phyloP scores from a whole-genome alignment of 129 eudicot genomes.

The Tagetes erecta region DNA sequence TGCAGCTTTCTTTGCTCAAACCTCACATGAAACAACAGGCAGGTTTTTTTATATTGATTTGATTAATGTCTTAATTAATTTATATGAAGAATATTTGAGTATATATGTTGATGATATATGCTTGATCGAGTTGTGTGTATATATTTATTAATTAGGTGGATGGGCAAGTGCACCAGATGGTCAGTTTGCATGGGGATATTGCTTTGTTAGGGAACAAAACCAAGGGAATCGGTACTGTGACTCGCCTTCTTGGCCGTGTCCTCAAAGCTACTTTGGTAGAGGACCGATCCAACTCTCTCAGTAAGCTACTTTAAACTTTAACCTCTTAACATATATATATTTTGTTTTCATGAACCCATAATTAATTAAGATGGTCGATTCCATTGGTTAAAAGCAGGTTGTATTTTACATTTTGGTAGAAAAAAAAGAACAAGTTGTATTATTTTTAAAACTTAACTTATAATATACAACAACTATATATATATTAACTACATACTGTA shows the following conservation, averaged over 20 bases:
- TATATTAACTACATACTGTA: too few species aligned
- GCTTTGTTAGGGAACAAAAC: conserved; percentile 41
- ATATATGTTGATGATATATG: background rate
- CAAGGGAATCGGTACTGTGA: conserved; percentile 29
- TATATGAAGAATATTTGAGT: too few species aligned
- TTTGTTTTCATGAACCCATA: background rate
- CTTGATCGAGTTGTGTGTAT: background rate
- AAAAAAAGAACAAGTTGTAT: too few species aligned
- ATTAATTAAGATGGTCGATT: too few species aligned
- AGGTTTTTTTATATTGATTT: background rate
- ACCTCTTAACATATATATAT: background rate
- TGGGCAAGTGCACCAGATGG: conserved; percentile 66
- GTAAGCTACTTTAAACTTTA: conserved; percentile 27
- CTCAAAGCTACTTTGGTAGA: conserved; percentile 49
- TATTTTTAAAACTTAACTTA: too few species aligned
- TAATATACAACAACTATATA: too few species aligned
- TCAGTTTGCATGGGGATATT: conserved; percentile 67
- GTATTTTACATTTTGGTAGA: too few species aligned
- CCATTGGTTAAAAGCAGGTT: too few species aligned
- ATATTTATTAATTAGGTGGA: conserved; percentile 22
- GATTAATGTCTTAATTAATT: too few species aligned
- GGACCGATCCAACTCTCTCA: conserved; percentile 61
- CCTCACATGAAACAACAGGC: conserved; percentile 57
- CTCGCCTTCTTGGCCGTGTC: conserved; percentile 38
- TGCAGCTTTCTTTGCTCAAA: conserved; percentile 71